Evolutionary conservation across 345 rosid genomes (phyloP).

Genomic region (Gossypium bickii): DNA sequence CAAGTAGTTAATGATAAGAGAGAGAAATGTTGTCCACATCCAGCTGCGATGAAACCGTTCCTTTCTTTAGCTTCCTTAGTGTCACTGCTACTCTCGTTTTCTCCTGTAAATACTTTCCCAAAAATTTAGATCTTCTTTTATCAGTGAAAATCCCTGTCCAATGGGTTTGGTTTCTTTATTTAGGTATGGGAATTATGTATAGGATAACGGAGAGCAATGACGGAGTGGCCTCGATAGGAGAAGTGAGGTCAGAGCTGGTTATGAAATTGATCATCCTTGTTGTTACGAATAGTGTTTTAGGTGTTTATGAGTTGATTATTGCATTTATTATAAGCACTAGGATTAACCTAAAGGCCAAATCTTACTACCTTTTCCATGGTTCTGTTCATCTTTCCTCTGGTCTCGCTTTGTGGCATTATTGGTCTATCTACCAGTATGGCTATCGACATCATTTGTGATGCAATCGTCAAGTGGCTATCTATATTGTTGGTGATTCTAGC

Average conservation of each 20-base stretch:
- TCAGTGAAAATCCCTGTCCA: background rate
- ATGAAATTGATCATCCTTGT: too few relatives aligned
- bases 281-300: too few relatives aligned
- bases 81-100: constrained; percentile 37
- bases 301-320: too few relatives aligned
- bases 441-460: constrained; percentile 51
- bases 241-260: too few relatives aligned
- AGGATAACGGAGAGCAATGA: constrained; percentile 78
- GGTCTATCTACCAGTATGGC: too few relatives aligned
- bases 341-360: too few relatives aligned
- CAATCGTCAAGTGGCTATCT: constrained; percentile 37
- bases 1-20: too few relatives aligned
- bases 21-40: constrained; percentile 22
- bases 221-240: constrained; percentile 22
- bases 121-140: background rate
- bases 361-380: too few relatives aligned
- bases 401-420: too few relatives aligned
- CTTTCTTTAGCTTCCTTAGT: constrained; percentile 42
- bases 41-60: constrained; percentile 42
- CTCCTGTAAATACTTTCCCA: constrained; percentile 17
- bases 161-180: background rate
- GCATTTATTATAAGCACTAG: too few relatives aligned
- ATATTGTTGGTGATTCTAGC: background rate
- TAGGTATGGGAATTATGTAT: constrained; percentile 81
- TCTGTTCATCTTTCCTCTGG: too few relatives aligned